Conservation (phyloP, 2,329 filamentous ascomycete species). For the Triangularia verruculosa region DNA sequence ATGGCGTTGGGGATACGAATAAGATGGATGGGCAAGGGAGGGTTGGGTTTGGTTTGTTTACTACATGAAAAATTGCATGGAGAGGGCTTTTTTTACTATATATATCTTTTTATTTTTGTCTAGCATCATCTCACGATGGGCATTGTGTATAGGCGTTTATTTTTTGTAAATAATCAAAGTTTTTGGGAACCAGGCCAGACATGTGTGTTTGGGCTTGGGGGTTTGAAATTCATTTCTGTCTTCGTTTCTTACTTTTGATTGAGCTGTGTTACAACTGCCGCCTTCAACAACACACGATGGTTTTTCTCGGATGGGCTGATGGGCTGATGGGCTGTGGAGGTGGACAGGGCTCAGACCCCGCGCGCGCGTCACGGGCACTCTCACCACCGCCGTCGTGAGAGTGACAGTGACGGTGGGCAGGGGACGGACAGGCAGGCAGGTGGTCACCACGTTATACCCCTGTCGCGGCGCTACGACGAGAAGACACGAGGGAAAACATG, state of each 20-base stretch:
- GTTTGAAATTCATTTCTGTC: background rate
- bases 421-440: background rate
- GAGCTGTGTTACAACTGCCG: background rate
- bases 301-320: background rate
- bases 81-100: background rate
- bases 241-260: background rate
- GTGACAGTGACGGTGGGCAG: background rate
- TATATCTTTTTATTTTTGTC: background rate
- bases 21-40: background rate
- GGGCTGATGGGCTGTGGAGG: no score
- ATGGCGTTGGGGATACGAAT: background rate
- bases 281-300: background rate
- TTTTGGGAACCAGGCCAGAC: background rate
- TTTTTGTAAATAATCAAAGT: background rate
- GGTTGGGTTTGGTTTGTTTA: background rate
- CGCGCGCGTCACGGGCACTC: no score
- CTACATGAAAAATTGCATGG: background rate
- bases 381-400: no score
- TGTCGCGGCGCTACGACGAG: background rate
- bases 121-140: background rate
- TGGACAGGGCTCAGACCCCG: no score
- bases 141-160: background rate
- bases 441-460: background rate
- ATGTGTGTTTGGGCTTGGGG: background rate
- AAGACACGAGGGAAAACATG: background rate